phyloP scores from a whole-genome alignment of 495 filamentous ascomycete species.

The Penicilliopsis zonata region DNA sequence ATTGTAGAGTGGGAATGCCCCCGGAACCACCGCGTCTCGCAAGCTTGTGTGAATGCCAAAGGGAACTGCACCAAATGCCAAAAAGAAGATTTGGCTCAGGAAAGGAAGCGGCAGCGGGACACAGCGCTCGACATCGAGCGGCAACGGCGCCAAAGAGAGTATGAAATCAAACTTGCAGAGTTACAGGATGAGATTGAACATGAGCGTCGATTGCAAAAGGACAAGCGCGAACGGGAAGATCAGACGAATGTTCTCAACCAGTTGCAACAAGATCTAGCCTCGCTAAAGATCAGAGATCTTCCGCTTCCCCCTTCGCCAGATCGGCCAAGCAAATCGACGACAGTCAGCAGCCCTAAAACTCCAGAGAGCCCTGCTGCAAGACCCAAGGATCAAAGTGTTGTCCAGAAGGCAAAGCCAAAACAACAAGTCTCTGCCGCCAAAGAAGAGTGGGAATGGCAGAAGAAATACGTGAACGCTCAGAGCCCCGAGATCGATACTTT shows the following conservation, averaged over 20 bases:
- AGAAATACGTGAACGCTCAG: constrained; percentile 31
- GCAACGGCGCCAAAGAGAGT: constrained; percentile 34
- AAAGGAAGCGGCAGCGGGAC: constrained; percentile 33
- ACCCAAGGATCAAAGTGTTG: not conserved
- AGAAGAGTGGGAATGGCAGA: constrained; percentile 50
- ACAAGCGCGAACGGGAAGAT: constrained; percentile 30
- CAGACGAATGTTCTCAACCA: constrained; percentile 35
- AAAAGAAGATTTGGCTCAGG: constrained; percentile 33
- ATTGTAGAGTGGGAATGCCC: constrained; percentile 37
- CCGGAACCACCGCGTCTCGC: constrained; percentile 34
- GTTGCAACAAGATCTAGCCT: constrained; percentile 22
- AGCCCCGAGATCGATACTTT: constrained; percentile 49
- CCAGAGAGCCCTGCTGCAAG: no score
- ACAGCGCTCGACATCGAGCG: constrained; percentile 41
- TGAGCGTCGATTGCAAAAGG: constrained; percentile 33
- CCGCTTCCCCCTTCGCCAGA: not conserved
- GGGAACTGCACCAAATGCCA: constrained; percentile 16
- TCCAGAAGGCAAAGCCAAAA: not conserved
- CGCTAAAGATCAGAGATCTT: constrained; percentile 3
- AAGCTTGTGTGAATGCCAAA: constrained; percentile 21
- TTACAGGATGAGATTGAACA: constrained; percentile 46
- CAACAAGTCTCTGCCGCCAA: constrained; percentile 18
- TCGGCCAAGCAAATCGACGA: no score
- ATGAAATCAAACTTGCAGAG: constrained; percentile 35
- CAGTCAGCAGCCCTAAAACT: no score